Base-by-base conservation (phyloP, 192 early-diverging fungal species). In the Piromyces sp. region DNA sequence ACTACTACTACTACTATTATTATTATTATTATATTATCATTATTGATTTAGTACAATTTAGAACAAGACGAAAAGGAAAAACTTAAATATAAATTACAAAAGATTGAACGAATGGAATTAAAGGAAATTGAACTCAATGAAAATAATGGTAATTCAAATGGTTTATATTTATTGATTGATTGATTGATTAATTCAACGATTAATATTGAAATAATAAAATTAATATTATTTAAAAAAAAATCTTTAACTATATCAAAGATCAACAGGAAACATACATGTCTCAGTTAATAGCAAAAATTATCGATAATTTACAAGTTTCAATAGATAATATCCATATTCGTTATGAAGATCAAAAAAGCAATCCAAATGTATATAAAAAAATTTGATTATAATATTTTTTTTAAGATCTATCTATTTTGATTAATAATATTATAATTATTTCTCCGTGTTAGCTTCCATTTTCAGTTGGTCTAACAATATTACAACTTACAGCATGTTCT, bases 251-350 rank as follows among this genome's bases (percentile, higher is more conserved):
- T n/a, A n/a, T n/a, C n/a, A 81, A 82, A 86, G 82, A 85, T 80
- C 26, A 80, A 28, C 30, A 80, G 82, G 90, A 92, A n/a, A 92
- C 94, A 19, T 97, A 96, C 85, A 84, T 96, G 30, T 92, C 94
- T 80, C 95, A 95, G 86, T 88, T 99, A 33, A 88, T 94, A 29
- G 93, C 95, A 17, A 97, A 96, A 85, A 95, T 99, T 33, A 90
- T 99, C 5, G 96, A 99, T 84, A 99, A 99, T 84, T 84, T 99
- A 68, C 97, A 99, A 81, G 90, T 99, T 13, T 92, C 94, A 13
- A 96, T 99, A 83, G 92, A 93, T 79, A 95, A 97, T 85, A 98
- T 98, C 40, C 97, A 99, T 84, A 88, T 99, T 80, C 88, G 97
- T 30, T 99, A 97, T 86, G 97, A 98, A 83, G 97, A 99, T 87